These are phyloP conservation scores for Tricholoma terreum DNA, from an alignment of 768 basidiomycete genomes.

Conservation along the genomic window DNA sequence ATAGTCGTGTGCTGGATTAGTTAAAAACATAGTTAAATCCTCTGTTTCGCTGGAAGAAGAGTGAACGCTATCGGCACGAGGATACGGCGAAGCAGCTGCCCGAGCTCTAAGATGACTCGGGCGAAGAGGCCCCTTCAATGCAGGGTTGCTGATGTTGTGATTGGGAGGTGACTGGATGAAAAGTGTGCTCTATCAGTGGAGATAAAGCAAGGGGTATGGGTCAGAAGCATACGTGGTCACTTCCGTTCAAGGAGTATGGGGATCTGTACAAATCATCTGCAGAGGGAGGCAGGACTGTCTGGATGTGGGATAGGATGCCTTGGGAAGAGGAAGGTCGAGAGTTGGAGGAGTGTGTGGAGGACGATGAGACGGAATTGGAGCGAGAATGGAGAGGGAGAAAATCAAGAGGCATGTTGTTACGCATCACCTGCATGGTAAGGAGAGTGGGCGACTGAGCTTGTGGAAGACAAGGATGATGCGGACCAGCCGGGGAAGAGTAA, in stretches of 20 bases:
- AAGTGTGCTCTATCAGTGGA: conserved; percentile 19
- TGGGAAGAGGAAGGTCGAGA: conserved; percentile 81
- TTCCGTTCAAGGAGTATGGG: conserved; percentile 51
- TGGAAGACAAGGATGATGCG: conserved; percentile 34
- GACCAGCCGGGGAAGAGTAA: conserved; percentile 56
- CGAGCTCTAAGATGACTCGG: conserved; percentile 77
- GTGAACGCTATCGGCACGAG: conserved; percentile 81
- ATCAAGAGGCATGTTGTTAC: conserved; percentile 65
- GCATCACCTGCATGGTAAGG: conserved; percentile 72
- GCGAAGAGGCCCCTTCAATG: conserved; percentile 74
- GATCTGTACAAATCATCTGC: conserved; percentile 72
- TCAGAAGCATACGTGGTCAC: conserved; percentile 39
- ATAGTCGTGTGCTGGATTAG: conserved; percentile 56
- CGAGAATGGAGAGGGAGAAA: conserved; percentile 73
- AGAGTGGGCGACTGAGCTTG: conserved; percentile 22
- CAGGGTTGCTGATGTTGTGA: conserved; percentile 69
- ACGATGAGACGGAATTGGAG: conserved; percentile 75
- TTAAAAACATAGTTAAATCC: conserved; percentile 76
- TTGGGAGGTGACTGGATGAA: conserved; percentile 68
- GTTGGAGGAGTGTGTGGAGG: conserved; percentile 66
- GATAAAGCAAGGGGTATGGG: conserved; percentile 9
- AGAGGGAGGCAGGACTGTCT: conserved; percentile 46
- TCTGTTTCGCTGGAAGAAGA: conserved; percentile 90
- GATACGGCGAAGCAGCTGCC: conserved; percentile 80
- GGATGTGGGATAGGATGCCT: conserved; percentile 39